A percentile compares a stretch with the other conserved stretches of the same genome.
Evolutionary conservation across 768 basidiomycete species (phyloP).

Genomic region (Glaciozyma antarctica): DNA sequence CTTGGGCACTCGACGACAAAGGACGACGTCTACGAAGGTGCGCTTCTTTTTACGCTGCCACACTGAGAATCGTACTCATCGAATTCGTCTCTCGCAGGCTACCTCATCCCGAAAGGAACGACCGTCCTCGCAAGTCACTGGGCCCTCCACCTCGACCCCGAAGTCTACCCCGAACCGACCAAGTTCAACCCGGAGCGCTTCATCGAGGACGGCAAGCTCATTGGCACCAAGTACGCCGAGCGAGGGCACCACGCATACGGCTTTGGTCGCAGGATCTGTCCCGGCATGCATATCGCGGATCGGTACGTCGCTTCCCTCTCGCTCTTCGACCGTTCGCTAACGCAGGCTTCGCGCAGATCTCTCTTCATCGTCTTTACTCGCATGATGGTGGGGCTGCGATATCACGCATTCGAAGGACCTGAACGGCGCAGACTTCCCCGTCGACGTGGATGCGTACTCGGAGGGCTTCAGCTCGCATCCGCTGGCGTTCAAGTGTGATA

Average conservation of each 20-base stretch:
- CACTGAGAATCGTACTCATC: too few species aligned
- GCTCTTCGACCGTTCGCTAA: not conserved
- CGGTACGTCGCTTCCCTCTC: not conserved
- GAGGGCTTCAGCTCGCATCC: conserved; percentile 27
- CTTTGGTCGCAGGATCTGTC: conserved; percentile 13
- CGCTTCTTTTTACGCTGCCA: too few species aligned
- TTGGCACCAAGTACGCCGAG: conserved; percentile 21
- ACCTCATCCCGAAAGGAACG: conserved; percentile 30
- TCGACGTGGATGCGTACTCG: conserved; percentile 17
- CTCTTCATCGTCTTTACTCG: conserved; percentile 26
- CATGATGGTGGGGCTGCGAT: conserved; percentile 12
- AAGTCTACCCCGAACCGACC: conserved; percentile 25
- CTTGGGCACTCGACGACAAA: conserved; percentile 22
- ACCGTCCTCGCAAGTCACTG: conserved; percentile 31
- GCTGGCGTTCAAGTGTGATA: conserved; percentile 15
- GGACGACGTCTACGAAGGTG: conserved; percentile 25
- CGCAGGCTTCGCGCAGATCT: conserved; percentile 1
- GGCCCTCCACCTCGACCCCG: conserved; percentile 30
- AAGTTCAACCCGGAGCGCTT: conserved; percentile 28
- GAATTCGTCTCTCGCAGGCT: not conserved
- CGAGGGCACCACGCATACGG: conserved; percentile 23
- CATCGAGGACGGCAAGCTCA: conserved; percentile 17
- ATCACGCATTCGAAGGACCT: conserved; percentile 5
- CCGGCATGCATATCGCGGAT: conserved; percentile 17
- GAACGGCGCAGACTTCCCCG: conserved; percentile 2